Evolutionary conservation across 768 basidiomycete genomes (phyloP).

Genomic region (Suillus americanus): DNA sequence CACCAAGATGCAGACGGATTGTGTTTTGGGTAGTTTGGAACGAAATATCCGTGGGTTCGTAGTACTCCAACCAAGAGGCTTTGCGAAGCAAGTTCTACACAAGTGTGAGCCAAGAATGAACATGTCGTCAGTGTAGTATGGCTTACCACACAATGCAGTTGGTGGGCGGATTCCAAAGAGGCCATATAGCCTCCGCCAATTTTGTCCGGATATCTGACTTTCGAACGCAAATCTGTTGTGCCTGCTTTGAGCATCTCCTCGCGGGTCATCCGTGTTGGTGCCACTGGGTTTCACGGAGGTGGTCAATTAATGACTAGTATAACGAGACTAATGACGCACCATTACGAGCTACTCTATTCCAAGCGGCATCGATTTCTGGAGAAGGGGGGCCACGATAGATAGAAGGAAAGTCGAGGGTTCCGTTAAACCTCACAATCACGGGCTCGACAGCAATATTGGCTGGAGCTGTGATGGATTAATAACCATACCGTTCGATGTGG

Average conservation of each 20-base stretch:
- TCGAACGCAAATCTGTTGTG: slow-evolving; percentile 1
- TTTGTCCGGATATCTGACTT: slow-evolving; percentile 10
- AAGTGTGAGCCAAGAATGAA: neutral
- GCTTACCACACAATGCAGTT: slow-evolving; percentile 12
- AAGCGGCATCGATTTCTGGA: slow-evolving; percentile 14
- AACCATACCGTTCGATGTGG: neutral
- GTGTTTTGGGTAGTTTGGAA: slow-evolving; percentile 4
- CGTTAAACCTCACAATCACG: slow-evolving; percentile 8
- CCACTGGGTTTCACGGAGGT: slow-evolving; percentile 5
- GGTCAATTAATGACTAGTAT: neutral
- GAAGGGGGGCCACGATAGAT: slow-evolving; percentile 12
- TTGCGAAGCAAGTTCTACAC: slow-evolving; percentile 12
- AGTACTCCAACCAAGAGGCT: slow-evolving; percentile 12
- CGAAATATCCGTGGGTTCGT: slow-evolving; percentile 2
- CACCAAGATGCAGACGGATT: slow-evolving; percentile 8
- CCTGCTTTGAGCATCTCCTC: slow-evolving; percentile 12
- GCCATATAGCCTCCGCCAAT: slow-evolving; percentile 13
- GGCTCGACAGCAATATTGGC: slow-evolving; percentile 13
- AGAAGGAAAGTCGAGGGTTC: slow-evolving; percentile 6
- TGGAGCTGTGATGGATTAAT: slow-evolving; percentile 6
- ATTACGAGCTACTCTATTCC: slow-evolving; percentile 7
- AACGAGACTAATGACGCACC: neutral
- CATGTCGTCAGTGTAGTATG: neutral
- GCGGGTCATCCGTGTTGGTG: neutral
- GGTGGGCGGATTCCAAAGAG: slow-evolving; percentile 9